Conservation (phyloP, 2,329 filamentous ascomycete genomes). For the Penicillium nordicum region DNA sequence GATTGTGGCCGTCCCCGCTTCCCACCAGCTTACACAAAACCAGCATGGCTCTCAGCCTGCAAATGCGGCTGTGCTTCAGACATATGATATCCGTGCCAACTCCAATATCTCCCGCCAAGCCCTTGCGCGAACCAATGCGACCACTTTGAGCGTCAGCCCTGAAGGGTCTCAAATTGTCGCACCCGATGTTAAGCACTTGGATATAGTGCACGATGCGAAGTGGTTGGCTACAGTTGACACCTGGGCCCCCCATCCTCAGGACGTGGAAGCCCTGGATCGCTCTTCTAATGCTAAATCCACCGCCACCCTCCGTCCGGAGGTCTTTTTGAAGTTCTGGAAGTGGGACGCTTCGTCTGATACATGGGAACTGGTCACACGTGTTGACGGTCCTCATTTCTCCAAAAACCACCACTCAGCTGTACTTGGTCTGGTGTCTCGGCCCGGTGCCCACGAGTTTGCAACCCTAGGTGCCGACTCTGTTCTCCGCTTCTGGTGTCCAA, state of each 20-base stretch:
- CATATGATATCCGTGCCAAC: slow-evolving; percentile 77
- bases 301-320: slow-evolving; percentile 51
- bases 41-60: slow-evolving; percentile 42
- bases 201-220: slow-evolving; percentile 73
- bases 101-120: slow-evolving; percentile 82
- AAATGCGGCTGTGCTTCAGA: slow-evolving; percentile 65
- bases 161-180: slow-evolving; percentile 70
- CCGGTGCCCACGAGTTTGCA: slow-evolving; percentile 68
- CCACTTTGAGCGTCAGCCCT: slow-evolving; percentile 71
- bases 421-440: slow-evolving; percentile 70
- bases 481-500: slow-evolving; percentile 78
- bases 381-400: slow-evolving; percentile 75
- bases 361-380: slow-evolving; percentile 75
- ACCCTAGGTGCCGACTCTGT: slow-evolving; percentile 78
- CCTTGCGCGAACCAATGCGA: slow-evolving; percentile 80
- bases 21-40: slow-evolving; percentile 40
- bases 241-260: slow-evolving; percentile 72
- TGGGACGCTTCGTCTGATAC: slow-evolving; percentile 54
- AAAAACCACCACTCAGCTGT: slow-evolving; percentile 56
- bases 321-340: slow-evolving; percentile 88
- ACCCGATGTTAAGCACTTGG: slow-evolving; percentile 71
- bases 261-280: slow-evolving; percentile 58
- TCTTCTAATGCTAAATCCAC: slow-evolving; percentile 38
- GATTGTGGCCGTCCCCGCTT: slow-evolving; percentile 63
- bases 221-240: slow-evolving; percentile 93